phyloP scores from a whole-genome alignment of 2,329 filamentous ascomycete species.

The Monosporascus sp. region DNA sequence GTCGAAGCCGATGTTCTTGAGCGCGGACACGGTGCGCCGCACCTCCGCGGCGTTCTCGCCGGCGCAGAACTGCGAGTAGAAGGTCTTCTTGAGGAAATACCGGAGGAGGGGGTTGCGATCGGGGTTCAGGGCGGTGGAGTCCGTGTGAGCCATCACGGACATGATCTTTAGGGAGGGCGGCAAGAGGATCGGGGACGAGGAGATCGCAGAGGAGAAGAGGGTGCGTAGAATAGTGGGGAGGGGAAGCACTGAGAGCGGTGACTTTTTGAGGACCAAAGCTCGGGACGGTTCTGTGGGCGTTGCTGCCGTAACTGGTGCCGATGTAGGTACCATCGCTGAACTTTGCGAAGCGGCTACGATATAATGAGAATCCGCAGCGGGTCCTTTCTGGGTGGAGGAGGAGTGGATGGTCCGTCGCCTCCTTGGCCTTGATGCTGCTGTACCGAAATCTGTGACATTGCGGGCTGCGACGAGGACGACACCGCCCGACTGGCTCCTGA shows the following conservation, averaged over 20 bases:
- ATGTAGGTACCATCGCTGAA: slow-evolving; percentile 6
- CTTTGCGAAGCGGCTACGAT: slow-evolving; percentile 10
- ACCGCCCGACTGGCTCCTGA: slow-evolving; percentile 12
- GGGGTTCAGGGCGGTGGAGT: slow-evolving; percentile 61
- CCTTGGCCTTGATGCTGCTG: slow-evolving; percentile 8
- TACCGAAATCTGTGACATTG: slow-evolving; percentile 10
- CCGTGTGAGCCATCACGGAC: slow-evolving; percentile 63
- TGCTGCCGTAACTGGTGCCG: slow-evolving; percentile 6
- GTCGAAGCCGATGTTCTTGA: slow-evolving; percentile 71
- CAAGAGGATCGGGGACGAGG: slow-evolving; percentile 65
- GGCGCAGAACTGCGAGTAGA: slow-evolving; percentile 88
- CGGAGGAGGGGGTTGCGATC: slow-evolving; percentile 70
- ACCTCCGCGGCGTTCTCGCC: slow-evolving; percentile 71
- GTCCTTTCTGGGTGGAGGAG: slow-evolving; percentile 15
- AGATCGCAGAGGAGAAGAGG: slow-evolving; percentile 62
- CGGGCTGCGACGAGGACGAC: slow-evolving; percentile 12
- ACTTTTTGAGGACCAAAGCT: slow-evolving; percentile 9
- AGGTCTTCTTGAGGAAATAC: slow-evolving; percentile 69
- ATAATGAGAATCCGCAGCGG: slow-evolving; percentile 12
- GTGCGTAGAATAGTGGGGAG: slow-evolving; percentile 62
- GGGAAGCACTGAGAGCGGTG: slow-evolving; percentile 60
- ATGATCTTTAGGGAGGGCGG: slow-evolving; percentile 64
- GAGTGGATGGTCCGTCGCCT: slow-evolving; percentile 20
- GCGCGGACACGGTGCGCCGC: slow-evolving; percentile 51
- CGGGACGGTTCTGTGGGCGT: not conserved